Evolutionary conservation across 352 stramenopile species (phyloP), one percentile per base, ranked within the genome.

Genomic region (Globisporangium nunn): DNA sequence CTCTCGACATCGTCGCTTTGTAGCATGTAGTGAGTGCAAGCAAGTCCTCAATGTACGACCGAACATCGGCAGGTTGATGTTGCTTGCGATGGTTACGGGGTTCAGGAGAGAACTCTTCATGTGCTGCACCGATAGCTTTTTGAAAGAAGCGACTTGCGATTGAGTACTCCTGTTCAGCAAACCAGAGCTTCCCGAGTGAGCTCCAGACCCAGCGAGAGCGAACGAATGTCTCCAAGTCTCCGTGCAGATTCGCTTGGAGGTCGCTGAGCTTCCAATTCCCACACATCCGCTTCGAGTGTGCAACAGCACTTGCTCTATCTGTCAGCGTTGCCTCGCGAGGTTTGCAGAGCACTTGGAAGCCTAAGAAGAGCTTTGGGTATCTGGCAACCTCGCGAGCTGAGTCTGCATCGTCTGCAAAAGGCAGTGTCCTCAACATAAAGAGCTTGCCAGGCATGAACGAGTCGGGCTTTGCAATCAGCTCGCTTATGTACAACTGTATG

Each of bases 151-250:
- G 81, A 17, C 70, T 69, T 0, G 76, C 74, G 11, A 87, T 63
- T 4, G 58, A 58, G 43, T 76, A 66, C 39, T 87, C 76, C 3
- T 79, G 68, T 29, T 87, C 71, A 0, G 50, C 41, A 7, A 71
- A 48, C 58, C 76, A 86, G 30, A 75, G 39, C 0, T 40, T 52
- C 1, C 61, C 76, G 50, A 85, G 73, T 51, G 62, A 68, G n/a
- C 78, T 82, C 78, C 78, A 88, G 37, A 88, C 62, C 78, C 78
- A 88, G 17, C 61, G 61, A 6, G 46, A 70, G 5, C 50, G 43
- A 8, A 80, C 71, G 64, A 87, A 87, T 0, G 59, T 58, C 52
- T 69, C 66, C 6, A 88, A 59, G 49, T 88, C 76, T 10, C 78
- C 76, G 28, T 82, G 68, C 7, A 87, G 60, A 48, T 83, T 54